Evolutionary conservation across 768 basidiomycete species (phyloP), one percentile per base, ranked within the genome.

Genomic region (Auricularia heimuer): DNA sequence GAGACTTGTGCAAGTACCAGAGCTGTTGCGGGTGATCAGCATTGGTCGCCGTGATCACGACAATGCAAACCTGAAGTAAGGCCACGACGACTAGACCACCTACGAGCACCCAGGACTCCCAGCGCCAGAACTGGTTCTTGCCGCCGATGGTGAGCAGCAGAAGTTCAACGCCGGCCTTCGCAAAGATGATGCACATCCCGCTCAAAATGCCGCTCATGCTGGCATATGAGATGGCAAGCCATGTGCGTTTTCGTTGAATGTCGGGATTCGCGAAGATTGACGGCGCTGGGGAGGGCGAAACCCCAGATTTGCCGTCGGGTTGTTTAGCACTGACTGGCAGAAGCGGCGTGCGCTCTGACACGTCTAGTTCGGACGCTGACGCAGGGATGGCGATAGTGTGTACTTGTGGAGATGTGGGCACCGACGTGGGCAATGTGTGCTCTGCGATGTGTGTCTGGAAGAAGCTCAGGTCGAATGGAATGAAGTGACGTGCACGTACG

Each of bases 161-260:
- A 8, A 98, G 79, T 75, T 96, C 93, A 11, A 94, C 90, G 2
- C 92, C 94, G 66, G 92, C 92, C 78, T 98, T 98, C 16, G 94
- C 94, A 68, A 96, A 91, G 16, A 98, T 80, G 33, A 98, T 78
- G 72, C 92, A 96, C 86, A 98, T 90, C 29, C 94, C 94, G 3
- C 89, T 91, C 34, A 96, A 78, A 24, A 91, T 93, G 0, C 94
- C 94, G 3, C 90, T 93, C 62, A 87, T 84, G 12, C 91, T 91
- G 16, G 94, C 89, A 73, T 91, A 98, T 1, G 91, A 90, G 58
- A 94, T 80, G 11, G 93, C 90, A 54, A 94, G 75, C 65, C 89
- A 75, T 1, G 90, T 73, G 1, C 84, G 81, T 11, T 83, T 86
- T 36, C 81, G 81, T 67, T 60, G 56, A 6, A 60, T 76, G 70